Evolutionary conservation across 805 yeast species (phyloP), one percentile per base, ranked within the genome.

Genomic region (Crinitomyces ghanaensis): DNA sequence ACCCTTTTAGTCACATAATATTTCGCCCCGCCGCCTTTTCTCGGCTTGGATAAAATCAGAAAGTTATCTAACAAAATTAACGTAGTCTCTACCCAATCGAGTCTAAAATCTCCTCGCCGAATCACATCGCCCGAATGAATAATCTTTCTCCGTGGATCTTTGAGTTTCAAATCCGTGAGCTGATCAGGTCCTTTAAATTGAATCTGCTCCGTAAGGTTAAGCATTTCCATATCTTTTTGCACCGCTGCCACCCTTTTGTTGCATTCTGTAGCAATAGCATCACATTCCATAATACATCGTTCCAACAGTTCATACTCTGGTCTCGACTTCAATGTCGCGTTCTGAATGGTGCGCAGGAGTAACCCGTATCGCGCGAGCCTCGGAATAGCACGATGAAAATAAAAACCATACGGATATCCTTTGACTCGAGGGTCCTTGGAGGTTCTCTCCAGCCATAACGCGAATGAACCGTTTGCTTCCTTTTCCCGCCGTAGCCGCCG

Each of bases 1-100:
- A 39, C 43, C 39, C 25, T 40, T 33, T 53, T 54, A 4, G 62
- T 49, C 23, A 58, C 54, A 18, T 48, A 11, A 33, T 50, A 50
- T 20, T 53, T 55, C 3, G 44, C 27, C 27, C 9, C 11, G 34
- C 38, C 40, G 2, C 57, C 62, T 20, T 57, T 59, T 3, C 57
- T 43, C 7, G 45, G 42, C 33, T 59, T 59, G 5, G 63, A 51
- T 16, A 61, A 37, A 2, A 60, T 49, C 28, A 83, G 54, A 44
- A 65, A 80, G 46, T 83, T 80, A 49, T 83, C 93, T 33, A 83
- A 55, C 19, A 83, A 55, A 13, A 81, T 70, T 16, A 79, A 45
- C 42, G 70, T 63, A 1, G 62, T 55, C 0, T 66, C 59, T 5
- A 62, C 57, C 25, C 79, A 64, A 25, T 75, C 77, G 19, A 74